A percentile compares a stretch with the other conserved stretches of the same genome.
Conservation (phyloP, 2,329 filamentous ascomycete genomes). For the Exophiala sp. region DNA sequence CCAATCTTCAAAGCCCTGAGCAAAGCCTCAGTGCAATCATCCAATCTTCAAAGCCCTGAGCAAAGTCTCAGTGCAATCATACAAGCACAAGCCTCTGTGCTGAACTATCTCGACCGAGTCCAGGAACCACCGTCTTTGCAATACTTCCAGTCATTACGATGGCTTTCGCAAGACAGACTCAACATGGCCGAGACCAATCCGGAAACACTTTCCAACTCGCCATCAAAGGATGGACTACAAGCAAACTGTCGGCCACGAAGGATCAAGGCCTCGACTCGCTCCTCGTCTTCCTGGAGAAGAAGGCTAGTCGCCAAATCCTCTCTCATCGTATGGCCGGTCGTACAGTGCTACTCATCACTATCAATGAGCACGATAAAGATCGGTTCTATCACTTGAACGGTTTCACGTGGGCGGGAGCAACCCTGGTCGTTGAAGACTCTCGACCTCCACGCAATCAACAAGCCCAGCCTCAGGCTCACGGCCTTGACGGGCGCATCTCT, state of each 20-base stretch:
- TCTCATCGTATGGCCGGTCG: constrained; percentile 31
- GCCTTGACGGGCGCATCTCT: constrained; percentile 6
- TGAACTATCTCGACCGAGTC: not conserved
- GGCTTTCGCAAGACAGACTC: not conserved
- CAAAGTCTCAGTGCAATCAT: not conserved
- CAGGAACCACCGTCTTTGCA: not conserved
- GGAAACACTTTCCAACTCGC: constrained; percentile 31
- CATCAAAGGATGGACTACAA: constrained; percentile 59
- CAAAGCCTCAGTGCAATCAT: not conserved
- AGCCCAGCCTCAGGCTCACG: constrained; percentile 10
- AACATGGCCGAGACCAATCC: not conserved
- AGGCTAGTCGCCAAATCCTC: constrained; percentile 52
- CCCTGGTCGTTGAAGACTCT: constrained; percentile 50
- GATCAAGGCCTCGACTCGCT: constrained; percentile 63
- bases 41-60: not conserved
- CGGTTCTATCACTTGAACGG: constrained; percentile 56
- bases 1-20: not conserved
- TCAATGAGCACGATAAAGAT: constrained; percentile 23
- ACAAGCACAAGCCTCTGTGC: not conserved
- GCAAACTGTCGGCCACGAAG: constrained; percentile 60
- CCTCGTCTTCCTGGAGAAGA: constrained; percentile 64
- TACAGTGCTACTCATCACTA: constrained; percentile 23
- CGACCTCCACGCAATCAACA: constrained; percentile 15
- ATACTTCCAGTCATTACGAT: not conserved
- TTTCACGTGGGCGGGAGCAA: constrained; percentile 61